These are phyloP conservation scores for Schwanniomyces occidentalis DNA, from an alignment of 805 yeast species.

Conservation along the genomic window DNA sequence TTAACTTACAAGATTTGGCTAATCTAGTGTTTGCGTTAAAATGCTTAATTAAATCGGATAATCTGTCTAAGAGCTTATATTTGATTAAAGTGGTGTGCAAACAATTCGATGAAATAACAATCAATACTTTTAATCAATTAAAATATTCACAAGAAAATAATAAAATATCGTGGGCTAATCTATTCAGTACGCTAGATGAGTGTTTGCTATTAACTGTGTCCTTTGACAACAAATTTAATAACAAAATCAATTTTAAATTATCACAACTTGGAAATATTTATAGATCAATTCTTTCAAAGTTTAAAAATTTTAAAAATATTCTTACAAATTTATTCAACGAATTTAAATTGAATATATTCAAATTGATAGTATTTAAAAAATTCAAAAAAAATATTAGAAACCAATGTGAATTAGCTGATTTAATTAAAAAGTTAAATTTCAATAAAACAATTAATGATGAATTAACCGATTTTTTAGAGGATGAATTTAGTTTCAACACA, in stretches of 20 bases:
- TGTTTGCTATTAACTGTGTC: constrained; percentile 4
- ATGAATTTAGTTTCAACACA: constrained; percentile 1
- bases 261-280: constrained; percentile 4
- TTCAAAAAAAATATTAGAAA: constrained; percentile 1
- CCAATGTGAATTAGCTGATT: not conserved
- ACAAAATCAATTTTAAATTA: constrained; percentile 1
- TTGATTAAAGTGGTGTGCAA: constrained; percentile 5
- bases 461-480: constrained; percentile 1
- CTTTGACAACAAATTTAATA: not conserved
- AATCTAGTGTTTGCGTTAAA: constrained; percentile 4
- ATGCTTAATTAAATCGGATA: constrained; percentile 5
- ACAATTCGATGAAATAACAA: not conserved
- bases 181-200: constrained; percentile 7
- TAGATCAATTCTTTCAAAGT: not conserved
- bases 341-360: constrained; percentile 3
- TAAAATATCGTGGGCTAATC: constrained; percentile 2
- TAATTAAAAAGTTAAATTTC: not conserved
- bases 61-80: constrained; percentile 7
- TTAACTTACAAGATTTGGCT: constrained; percentile 1
- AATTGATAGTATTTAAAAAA: constrained; percentile 1
- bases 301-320: not conserved
- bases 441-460: constrained; percentile 5
- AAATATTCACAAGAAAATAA: not conserved
- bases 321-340: constrained; percentile 1
- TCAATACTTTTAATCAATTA: not conserved